A percentile compares a stretch with the other conserved stretches of the same genome.
These are phyloP conservation scores for Populus hybrid DNA, from an alignment of 441 rosid genomes.

Conservation along the genomic window DNA sequence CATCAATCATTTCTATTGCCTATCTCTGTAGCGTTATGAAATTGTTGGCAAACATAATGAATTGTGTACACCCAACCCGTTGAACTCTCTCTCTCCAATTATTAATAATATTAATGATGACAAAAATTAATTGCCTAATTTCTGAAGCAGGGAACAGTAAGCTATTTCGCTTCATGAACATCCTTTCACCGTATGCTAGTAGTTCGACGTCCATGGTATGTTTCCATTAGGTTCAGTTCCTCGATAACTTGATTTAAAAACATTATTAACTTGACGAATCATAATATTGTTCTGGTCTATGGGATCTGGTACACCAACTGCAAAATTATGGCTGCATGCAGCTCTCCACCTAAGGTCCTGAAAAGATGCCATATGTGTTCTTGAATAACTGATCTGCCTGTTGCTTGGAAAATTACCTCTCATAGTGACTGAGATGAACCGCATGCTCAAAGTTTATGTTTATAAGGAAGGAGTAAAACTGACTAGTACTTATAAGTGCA, in stretches of 20 bases:
- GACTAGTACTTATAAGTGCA: no score
- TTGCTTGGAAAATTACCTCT: neutral
- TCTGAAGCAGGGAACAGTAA: neutral
- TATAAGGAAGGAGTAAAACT: constrained; percentile 81
- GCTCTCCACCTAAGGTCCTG: neutral
- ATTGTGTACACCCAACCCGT: no score
- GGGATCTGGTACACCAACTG: neutral
- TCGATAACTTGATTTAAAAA: neutral
- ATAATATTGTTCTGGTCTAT: neutral
- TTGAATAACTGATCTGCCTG: neutral
- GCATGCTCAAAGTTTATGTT: constrained; percentile 63
- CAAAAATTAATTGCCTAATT: no score
- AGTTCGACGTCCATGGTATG: neutral
- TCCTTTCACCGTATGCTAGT: neutral
- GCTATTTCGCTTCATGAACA: neutral
- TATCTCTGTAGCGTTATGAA: neutral
- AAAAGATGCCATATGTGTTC: neutral
- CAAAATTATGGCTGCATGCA: neutral
- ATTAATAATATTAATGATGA: no score
- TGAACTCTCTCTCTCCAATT: neutral
- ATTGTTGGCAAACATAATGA: neutral
- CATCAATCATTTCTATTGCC: neutral
- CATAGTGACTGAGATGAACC: constrained; percentile 22
- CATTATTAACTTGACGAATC: neutral
- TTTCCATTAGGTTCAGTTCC: neutral